phyloP scores from a whole-genome alignment of 495 filamentous ascomycete species.

The Gamarada debralockiae region DNA sequence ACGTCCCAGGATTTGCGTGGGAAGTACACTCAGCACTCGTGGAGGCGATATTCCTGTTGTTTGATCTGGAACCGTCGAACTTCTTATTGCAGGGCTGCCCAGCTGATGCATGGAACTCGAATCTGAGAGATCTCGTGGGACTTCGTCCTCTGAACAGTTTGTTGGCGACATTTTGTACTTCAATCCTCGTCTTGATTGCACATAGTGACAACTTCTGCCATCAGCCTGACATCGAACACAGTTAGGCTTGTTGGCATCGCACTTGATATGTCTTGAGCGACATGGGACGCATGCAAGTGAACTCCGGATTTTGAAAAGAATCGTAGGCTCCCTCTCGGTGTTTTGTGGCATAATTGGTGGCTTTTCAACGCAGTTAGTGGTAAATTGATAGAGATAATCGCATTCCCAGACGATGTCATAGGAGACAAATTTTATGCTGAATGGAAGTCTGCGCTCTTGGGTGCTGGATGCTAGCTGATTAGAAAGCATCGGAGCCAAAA shows the following conservation, averaged over 20 bases:
- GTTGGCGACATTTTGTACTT: constrained; percentile 20
- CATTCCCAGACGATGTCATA: too few relatives aligned
- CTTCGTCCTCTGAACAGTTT: background rate
- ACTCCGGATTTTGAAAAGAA: constrained; percentile 21
- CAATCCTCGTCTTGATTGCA: constrained; percentile 45
- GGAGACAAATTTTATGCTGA: too few relatives aligned
- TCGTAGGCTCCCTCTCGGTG: too few relatives aligned
- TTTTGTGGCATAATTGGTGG: too few relatives aligned
- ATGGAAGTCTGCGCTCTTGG: too few relatives aligned
- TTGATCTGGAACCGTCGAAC: too few relatives aligned
- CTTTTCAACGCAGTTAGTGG: too few relatives aligned
- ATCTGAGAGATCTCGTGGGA: constrained; percentile 26
- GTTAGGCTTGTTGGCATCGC: constrained; percentile 43
- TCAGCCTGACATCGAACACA: constrained; percentile 37
- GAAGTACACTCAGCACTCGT: background rate
- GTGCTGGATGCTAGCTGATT: too few relatives aligned
- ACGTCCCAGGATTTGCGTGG: constrained; percentile 6
- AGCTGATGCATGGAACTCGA: constrained; percentile 22
- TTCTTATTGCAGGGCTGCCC: constrained; percentile 8
- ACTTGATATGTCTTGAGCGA: constrained; percentile 50
- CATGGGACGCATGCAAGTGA: constrained; percentile 52
- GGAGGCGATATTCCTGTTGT: too few relatives aligned
- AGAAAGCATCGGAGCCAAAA: too few relatives aligned
- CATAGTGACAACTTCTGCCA: constrained; percentile 39
- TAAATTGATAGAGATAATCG: too few relatives aligned